Evolutionary conservation across 2,329 filamentous ascomycete species (phyloP), one percentile per base, ranked within the genome.

Genomic region (Penicillium italicum): DNA sequence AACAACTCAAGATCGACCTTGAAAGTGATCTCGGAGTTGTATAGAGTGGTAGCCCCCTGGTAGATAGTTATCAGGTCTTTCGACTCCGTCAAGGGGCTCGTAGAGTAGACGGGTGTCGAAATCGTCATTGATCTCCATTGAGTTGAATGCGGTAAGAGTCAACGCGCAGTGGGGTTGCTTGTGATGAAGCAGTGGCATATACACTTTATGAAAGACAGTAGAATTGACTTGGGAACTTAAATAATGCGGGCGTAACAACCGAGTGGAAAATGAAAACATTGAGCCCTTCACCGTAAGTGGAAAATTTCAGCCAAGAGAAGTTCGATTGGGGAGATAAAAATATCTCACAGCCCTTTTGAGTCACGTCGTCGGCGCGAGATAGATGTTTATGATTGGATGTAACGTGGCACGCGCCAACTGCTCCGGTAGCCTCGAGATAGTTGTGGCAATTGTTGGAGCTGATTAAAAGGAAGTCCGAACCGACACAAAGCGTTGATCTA

Each of bases 1-100:
- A 9, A 75, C 59, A 12, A 77, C 60, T 5, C 69, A 65, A 55
- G 76, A 77, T 6, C 71, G 62, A 62, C 44, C 10, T 11, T 63
- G 57, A 50, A 69, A 66, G 12, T 42, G 40, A 58, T 71, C 65
- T n/a, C 63, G 61, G 53, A 71, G 69, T 42, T 57, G 37, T 10
- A 70, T 57, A 8, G 65, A 64, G 46, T 70, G 62, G 60, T 70
- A 69, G 30, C 65, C 67, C 8, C 67, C 66, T 16, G 50, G 49
- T 44, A 50, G 40, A 45, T 70, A 69, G 40, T 58, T 50, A 50
- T 63, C 57, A 18, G 66, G 41, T 59, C 53, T 57, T 45, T 66
- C 62, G 16, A 64, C 55, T 20, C 38, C 48, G 24, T 64, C 62
- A 37, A 61, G 38, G 34, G 58, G 57, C 37, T 55, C 53, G 43